These are phyloP conservation scores for Fusarium veterinarium DNA, from an alignment of 2,329 filamentous ascomycete species.

Conservation along the genomic window DNA sequence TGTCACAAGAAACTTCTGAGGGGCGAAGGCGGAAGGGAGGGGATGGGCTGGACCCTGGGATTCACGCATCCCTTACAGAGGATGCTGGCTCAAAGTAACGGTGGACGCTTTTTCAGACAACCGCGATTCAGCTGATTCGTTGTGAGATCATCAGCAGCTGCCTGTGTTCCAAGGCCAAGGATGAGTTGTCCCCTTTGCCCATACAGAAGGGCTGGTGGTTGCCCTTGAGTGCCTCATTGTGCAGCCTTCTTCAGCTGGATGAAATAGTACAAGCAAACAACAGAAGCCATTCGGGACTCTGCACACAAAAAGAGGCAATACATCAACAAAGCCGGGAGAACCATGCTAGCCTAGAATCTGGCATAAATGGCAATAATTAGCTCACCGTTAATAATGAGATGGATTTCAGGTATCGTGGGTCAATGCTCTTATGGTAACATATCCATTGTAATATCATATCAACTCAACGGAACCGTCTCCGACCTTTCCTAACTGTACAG, in stretches of 20 bases:
- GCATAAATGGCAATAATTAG: conserved; percentile 23
- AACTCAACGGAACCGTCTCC: conserved; percentile 7
- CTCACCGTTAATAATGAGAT: conserved; percentile 20
- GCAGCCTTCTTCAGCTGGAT: neutral
- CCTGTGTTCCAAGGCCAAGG: neutral
- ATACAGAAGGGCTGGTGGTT: neutral
- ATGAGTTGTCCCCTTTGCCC: neutral
- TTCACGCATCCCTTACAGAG: conserved; percentile 1
- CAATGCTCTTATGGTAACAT: neutral
- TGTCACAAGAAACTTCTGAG: neutral
- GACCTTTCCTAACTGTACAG: neutral
- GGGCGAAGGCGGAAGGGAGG: neutral
- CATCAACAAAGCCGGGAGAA: conserved; percentile 1
- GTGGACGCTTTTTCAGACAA: neutral
- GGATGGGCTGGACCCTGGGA: neutral
- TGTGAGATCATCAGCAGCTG: neutral
- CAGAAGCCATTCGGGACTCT: conserved; percentile 19
- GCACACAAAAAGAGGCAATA: conserved; percentile 24
- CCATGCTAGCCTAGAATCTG: conserved; percentile 20
- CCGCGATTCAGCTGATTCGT: neutral
- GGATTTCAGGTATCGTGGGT: neutral
- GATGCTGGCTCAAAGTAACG: neutral
- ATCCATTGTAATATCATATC: conserved; percentile 7
- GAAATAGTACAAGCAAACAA: neutral
- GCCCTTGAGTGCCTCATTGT: neutral